A percentile compares a stretch with the other conserved stretches of the same genome.
phyloP scores from a whole-genome alignment of 2,329 filamentous ascomycete genomes.

The Colletotrichum euphorbiae region DNA sequence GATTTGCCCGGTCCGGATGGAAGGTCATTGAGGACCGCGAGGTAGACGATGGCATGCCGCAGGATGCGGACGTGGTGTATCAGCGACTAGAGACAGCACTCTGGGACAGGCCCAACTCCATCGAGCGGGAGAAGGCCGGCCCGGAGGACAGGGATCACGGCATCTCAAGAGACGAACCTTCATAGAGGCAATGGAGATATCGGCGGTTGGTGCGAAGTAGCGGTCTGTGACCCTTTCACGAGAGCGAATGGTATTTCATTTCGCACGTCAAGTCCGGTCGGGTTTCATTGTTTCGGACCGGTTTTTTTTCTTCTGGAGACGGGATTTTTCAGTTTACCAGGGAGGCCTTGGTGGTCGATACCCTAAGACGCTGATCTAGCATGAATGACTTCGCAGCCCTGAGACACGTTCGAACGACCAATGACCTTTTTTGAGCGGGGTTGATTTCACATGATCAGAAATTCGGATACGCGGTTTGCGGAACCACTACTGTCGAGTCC shows the following conservation, averaged over 20 bases:
- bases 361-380: not conserved
- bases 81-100: conserved; percentile 7
- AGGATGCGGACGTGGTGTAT: conserved; percentile 40
- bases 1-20: conserved; percentile 55
- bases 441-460: too few species aligned
- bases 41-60: conserved; percentile 43
- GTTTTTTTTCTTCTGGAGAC: not conserved
- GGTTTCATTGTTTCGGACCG: not conserved
- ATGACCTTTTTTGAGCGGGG: too few species aligned
- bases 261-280: not conserved
- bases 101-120: conserved; percentile 3
- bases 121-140: conserved; percentile 1
- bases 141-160: not conserved
- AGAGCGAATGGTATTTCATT: not conserved
- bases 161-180: not conserved
- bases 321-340: not conserved
- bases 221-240: not conserved
- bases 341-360: conserved; percentile 5
- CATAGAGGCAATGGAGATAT: too few species aligned
- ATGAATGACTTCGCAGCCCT: not conserved
- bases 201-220: too few species aligned
- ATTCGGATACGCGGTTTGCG: too few species aligned
- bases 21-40: conserved; percentile 44
- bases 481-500: too few species aligned
- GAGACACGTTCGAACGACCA: too few species aligned